These are phyloP conservation scores for Tetrahymena borealis DNA, from an alignment of 73 alveolate species.

Conservation along the genomic window DNA sequence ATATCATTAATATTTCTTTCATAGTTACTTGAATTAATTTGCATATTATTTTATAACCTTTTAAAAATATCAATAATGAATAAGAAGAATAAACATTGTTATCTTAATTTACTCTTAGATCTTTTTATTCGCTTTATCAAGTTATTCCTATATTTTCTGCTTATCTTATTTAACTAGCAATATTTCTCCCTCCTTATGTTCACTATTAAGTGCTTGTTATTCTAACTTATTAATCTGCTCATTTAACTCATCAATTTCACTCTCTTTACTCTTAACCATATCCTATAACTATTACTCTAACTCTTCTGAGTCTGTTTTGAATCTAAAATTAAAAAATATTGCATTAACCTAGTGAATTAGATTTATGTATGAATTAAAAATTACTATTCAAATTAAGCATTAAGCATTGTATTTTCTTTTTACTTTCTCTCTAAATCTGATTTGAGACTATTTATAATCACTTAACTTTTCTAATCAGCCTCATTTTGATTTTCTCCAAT, in stretches of 20 bases:
- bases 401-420: neutral
- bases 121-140: neutral
- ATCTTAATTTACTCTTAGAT: neutral
- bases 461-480: neutral
- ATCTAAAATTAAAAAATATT: neutral
- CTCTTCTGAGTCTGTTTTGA: neutral
- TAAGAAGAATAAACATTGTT: neutral
- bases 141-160: neutral
- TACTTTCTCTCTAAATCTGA: neutral
- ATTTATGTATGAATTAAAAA: neutral
- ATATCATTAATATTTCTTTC: neutral
- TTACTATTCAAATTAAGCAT: neutral
- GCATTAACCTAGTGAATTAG: neutral
- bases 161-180: neutral
- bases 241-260: neutral
- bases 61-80: neutral
- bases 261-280: neutral
- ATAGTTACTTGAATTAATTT: neutral
- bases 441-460: neutral
- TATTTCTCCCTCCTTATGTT: neutral
- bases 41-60: neutral
- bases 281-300: neutral
- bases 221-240: neutral
- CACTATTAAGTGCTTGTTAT: neutral
- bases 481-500: neutral